Conservation (phyloP, 768 basidiomycete species). For the Termitomyces sp. region DNA sequence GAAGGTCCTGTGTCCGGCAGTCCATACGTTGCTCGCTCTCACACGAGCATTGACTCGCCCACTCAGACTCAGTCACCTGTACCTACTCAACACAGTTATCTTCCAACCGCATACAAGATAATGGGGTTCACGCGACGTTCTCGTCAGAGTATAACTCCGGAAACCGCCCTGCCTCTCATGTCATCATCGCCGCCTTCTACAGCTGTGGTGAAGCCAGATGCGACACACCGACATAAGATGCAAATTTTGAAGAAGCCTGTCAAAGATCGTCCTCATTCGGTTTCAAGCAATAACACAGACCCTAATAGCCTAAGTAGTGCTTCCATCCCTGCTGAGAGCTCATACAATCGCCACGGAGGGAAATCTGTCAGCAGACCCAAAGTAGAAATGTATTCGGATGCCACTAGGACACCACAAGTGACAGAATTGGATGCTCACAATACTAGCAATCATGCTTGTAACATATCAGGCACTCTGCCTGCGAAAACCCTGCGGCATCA, state of each 20-base stretch:
- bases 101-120: conserved; percentile 61
- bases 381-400: conserved; percentile 6
- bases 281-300: conserved; percentile 47
- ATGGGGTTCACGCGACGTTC: conserved; percentile 57
- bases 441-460: conserved; percentile 12
- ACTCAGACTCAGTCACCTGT: conserved; percentile 24
- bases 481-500: conserved; percentile 22
- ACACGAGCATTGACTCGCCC: conserved; percentile 42
- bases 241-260: neutral
- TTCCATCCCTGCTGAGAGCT: conserved; percentile 30
- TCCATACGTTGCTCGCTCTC: conserved; percentile 40
- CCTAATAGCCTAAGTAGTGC: conserved; percentile 47
- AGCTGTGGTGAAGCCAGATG: conserved; percentile 3
- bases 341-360: conserved; percentile 17
- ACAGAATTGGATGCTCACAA: conserved; percentile 26
- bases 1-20: conserved; percentile 53
- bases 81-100: conserved; percentile 27
- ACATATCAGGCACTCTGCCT: conserved; percentile 28
- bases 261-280: conserved; percentile 45
- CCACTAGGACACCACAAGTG: conserved; percentile 26
- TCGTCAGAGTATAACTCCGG: conserved; percentile 48
- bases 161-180: conserved; percentile 28
- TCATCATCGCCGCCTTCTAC: conserved; percentile 12
- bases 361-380: conserved; percentile 8
- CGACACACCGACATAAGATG: conserved; percentile 5